phyloP scores from a whole-genome alignment of 2,329 filamentous ascomycete species.

The Diaporthe vaccinii region DNA sequence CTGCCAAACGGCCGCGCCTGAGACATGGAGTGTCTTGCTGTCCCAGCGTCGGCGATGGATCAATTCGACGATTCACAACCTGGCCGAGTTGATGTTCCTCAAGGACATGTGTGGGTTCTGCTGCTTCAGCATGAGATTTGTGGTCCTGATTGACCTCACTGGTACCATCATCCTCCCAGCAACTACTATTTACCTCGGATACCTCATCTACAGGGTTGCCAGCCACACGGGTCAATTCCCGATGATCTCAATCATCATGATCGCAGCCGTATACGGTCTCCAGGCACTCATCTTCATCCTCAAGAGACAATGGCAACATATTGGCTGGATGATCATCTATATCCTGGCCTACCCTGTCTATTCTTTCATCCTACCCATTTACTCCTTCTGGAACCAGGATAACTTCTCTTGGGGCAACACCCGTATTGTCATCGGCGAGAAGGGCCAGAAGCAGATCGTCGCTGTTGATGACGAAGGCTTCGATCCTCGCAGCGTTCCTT shows the following conservation, averaged over 20 bases:
- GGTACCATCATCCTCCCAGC: constrained; percentile 94
- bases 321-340: constrained; percentile 99
- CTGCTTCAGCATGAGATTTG: constrained; percentile 97
- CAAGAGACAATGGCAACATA: constrained; percentile 97
- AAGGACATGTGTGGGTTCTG: constrained; percentile 99
- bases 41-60: constrained; percentile 99
- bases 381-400: constrained; percentile 99
- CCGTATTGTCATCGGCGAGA: constrained; percentile 95
- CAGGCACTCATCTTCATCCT: constrained; percentile 97
- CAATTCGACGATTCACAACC: constrained; percentile 97
- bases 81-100: constrained; percentile 89
- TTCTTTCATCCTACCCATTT: constrained; percentile 90
- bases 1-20: constrained; percentile 92
- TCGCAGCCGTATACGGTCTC: constrained; percentile 93
- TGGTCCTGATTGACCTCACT: constrained; percentile 93
- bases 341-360: constrained; percentile 95
- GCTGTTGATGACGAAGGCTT: constrained; percentile 88
- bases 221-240: constrained; percentile 82
- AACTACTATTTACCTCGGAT: constrained; percentile 87
- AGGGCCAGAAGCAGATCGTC: constrained; percentile 90
- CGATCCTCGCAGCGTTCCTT: constrained; percentile 91
- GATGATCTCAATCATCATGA: constrained; percentile 86
- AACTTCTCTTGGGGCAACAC: constrained; percentile 99
- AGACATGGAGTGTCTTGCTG: constrained; percentile 92
- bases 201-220: constrained; percentile 85